Base-by-base conservation (phyloP, 1,284 basidiomycete species). In the Puccinia horiana region DNA sequence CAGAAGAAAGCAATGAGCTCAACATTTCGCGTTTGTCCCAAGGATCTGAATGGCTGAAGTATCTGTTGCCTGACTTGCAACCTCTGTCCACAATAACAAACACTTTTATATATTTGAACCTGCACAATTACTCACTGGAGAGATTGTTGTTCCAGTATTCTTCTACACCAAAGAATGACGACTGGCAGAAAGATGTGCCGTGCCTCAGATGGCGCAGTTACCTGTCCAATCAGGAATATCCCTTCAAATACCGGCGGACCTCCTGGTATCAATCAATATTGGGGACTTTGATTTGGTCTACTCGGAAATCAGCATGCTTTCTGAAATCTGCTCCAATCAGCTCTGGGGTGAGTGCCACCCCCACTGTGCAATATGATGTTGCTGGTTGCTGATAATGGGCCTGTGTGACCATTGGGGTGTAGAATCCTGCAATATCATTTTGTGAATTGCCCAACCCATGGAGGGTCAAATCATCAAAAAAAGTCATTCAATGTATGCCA, bases 401-500 rank as follows among this genome's bases (percentile, higher is more conserved):
- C n/a, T n/a, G n/a, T n/a, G n/a, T n/a, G n/a, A n/a, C n/a, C n/a
- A n/a, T n/a, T n/a, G n/a, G n/a, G n/a, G 42, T n/a, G 5, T 29
- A 35, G 56, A 29, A 32, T 26, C 29, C 14, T 4, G 29, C 9
- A 37, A 2, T 35, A 8, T 14, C 9, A 37, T 32, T 2, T 18
- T 16, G 16, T 32, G 14, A 32, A 29, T 63, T 69, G 26, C 69
- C 69, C 12, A 72, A 72, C 52, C 69, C 44, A 52, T 72, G 69
- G 69, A 26, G 69, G 12, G 20, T 23, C 16, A 26, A 52, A 23
- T 42, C 69, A 11, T 5, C 6, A 16, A 9, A 23, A 3, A 72
- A 52, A 42, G 37, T 76, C 0, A 63, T 76, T 2, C 37, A 40
- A 1, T 58, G 65, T 18, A 37, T 88, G 29, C 87, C 87, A 0